Evolutionary conservation across 1,139 yeast genomes (phyloP), one percentile per base, ranked within the genome.

Genomic region (Yamadazyma triangularis): DNA sequence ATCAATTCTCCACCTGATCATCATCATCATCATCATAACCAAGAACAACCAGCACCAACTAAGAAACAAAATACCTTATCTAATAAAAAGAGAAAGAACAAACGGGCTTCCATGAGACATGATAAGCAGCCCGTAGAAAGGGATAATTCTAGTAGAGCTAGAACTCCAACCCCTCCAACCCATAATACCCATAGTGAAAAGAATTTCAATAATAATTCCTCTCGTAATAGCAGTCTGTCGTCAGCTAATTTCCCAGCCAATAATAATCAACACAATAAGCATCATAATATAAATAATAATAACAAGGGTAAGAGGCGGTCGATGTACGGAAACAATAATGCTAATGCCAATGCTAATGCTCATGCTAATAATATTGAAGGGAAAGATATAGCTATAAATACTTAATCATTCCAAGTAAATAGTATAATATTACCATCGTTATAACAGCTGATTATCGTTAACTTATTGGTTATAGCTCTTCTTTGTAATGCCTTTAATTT

Each of bases 341-440:
- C 41, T 29, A 51, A 47, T n/a, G n/a, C n/a, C n/a, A n/a, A n/a
- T n/a, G 22, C 10, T 10, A 25, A 23, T 13, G 20, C 15, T 24
- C 30, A 23, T 18, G 23, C 24, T 21, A 22, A 30, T 18, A 15
- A 23, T 14, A 28, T 29, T 27, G 23, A 23, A n/a, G 35, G 34
- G 23, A 34, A 33, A 23, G 37, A 38, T 28, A 31, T 38, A 15
- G 28, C 32, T 14, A 33, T 38, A 10, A 30, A 20, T 23, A 24
- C 32, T 13, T 36, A 20, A 26, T 26, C 8, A 8, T 7, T 30
- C 24, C 25, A 19, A 24, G 34, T 40, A 27, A 36, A 42, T 13
- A 37, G 29, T 24, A 40, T 27, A 13, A 44, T n/a, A 19, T 37
- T 51, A 2, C 74, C 73, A 44, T 67, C 72, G 26, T 55, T 60